These are phyloP conservation scores for Fusarium mundagurra DNA, from an alignment of 2,329 filamentous ascomycete genomes.

Conservation along the genomic window DNA sequence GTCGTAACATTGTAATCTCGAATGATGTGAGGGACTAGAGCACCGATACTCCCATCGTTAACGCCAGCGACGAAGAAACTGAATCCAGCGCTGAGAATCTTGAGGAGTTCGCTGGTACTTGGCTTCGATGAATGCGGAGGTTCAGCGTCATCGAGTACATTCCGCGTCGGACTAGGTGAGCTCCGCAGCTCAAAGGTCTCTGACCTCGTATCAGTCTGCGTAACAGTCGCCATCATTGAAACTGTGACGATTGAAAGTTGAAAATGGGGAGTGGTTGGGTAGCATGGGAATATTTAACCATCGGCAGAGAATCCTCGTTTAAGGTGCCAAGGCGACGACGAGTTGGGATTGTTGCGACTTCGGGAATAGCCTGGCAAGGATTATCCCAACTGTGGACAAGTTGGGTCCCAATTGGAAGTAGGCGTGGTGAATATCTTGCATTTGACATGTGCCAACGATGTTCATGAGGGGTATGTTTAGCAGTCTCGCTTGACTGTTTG, in stretches of 20 bases:
- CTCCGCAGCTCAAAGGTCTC: conserved; percentile 4
- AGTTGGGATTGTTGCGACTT: too few species aligned
- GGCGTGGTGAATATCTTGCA: too few species aligned
- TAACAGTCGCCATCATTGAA: conserved; percentile 13
- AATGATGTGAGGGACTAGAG: conserved; percentile 71
- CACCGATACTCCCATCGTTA: conserved; percentile 72
- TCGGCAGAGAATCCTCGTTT: too few species aligned
- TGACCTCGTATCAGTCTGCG: neutral
- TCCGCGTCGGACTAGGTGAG: rapidly evolving
- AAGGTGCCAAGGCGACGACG: too few species aligned
- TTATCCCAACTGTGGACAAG: too few species aligned
- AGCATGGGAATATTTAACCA: too few species aligned
- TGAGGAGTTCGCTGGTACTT: conserved; percentile 45
- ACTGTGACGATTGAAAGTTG: rapidly evolving
- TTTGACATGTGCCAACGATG: too few species aligned
- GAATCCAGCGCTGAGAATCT: conserved; percentile 64
- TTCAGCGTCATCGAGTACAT: neutral
- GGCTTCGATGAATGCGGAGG: neutral
- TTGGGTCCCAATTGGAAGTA: too few species aligned
- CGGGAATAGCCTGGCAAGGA: too few species aligned
- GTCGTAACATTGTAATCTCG: conserved; percentile 64
- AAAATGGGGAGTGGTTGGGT: neutral
- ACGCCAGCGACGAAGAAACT: conserved; percentile 73
- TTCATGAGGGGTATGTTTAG: too few species aligned
- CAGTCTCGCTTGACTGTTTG: too few species aligned